phyloP scores from a whole-genome alignment of 352 stramenopile species.

The Pythium graminicola region DNA sequence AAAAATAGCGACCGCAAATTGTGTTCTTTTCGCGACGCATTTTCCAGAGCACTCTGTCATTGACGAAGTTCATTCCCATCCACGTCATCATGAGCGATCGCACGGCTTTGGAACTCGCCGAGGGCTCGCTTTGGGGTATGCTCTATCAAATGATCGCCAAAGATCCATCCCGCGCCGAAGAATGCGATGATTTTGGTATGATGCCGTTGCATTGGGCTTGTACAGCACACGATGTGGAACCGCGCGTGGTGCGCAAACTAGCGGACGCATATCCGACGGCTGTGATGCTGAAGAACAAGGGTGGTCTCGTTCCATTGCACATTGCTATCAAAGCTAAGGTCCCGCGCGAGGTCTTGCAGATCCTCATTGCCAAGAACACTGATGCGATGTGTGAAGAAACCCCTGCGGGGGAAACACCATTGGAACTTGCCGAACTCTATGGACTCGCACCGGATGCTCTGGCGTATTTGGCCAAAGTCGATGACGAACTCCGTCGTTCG shows the following conservation, averaged over 20 bases:
- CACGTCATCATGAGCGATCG: conserved; percentile 85
- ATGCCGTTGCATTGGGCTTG: conserved; percentile 84
- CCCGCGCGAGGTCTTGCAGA: conserved; percentile 83
- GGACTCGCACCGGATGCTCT: conserved; percentile 37
- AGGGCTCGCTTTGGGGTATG: conserved; percentile 75
- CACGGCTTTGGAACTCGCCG: no score
- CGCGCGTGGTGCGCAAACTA: conserved; percentile 63
- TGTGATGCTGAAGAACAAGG: conserved; percentile 61
- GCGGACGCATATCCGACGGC: conserved; percentile 74
- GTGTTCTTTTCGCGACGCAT: no score
- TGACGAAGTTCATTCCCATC: conserved; percentile 37
- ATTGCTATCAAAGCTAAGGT: conserved; percentile 85
- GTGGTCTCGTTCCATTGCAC: conserved; percentile 80
- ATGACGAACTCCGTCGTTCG: no score
- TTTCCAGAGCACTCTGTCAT: conserved; percentile 25
- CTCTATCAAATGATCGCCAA: conserved; percentile 66
- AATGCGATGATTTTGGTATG: conserved; percentile 84
- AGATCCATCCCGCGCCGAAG: conserved; percentile 58
- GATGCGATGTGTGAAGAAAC: conserved; percentile 76
- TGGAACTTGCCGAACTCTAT: conserved; percentile 63
- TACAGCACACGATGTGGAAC: conserved; percentile 67
- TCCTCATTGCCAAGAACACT: conserved; percentile 71
- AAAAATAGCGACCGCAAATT: neutral
- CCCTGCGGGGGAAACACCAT: conserved; percentile 63
- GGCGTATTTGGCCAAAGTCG: no score